Percentiles rank a stretch among this genome's conserved stretches.
phyloP scores from a whole-genome alignment of 768 basidiomycete species.

The Agaricus blazei region DNA sequence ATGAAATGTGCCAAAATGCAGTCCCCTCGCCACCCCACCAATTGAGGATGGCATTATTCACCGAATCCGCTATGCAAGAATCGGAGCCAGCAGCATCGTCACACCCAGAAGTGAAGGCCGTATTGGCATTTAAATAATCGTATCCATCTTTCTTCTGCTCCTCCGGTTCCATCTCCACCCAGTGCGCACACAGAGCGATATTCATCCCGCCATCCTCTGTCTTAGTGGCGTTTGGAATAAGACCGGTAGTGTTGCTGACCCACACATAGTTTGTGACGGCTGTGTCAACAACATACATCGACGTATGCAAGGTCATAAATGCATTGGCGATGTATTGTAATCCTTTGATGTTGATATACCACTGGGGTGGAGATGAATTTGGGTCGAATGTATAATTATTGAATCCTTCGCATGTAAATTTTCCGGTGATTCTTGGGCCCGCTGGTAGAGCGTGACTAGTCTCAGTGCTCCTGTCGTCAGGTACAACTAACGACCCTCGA shows the following conservation, averaged over 20 bases:
- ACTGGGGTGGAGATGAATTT: not conserved
- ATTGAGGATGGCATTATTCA: constrained; percentile 15
- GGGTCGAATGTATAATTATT: constrained; percentile 4
- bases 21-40: constrained; percentile 17
- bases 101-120: constrained; percentile 12
- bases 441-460: constrained; percentile 8
- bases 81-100: not conserved
- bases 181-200: constrained; percentile 12
- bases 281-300: constrained; percentile 6
- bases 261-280: constrained; percentile 8
- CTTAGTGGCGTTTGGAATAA: constrained; percentile 11
- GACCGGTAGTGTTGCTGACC: constrained; percentile 11
- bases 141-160: not conserved
- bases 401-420: constrained; percentile 9
- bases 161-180: constrained; percentile 5
- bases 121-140: not conserved
- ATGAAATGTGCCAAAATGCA: constrained; percentile 14
- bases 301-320: constrained; percentile 3
- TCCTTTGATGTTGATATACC: not conserved
- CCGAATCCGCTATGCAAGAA: constrained; percentile 15
- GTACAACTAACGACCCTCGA: constrained; percentile 11
- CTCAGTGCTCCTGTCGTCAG: constrained; percentile 8
- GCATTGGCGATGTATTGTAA: not conserved
- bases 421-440: constrained; percentile 7
- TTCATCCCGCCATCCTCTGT: constrained; percentile 13